A percentile compares a stretch with the other conserved stretches of the same genome.
Conservation (phyloP, 176 grass and related monocot genomes). For the Phoenix dactylifera region DNA sequence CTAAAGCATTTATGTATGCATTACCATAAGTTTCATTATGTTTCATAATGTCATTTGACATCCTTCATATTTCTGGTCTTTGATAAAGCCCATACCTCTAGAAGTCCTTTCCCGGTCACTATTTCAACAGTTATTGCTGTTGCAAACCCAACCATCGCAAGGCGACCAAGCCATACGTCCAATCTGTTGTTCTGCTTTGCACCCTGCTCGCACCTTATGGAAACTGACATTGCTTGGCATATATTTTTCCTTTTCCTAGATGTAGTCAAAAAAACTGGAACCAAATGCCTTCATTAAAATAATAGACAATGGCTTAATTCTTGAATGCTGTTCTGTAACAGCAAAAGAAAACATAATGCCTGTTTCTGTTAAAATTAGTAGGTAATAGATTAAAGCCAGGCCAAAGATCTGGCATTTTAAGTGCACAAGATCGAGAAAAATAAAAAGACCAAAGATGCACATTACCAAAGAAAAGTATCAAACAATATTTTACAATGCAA, state of each 20-base stretch:
- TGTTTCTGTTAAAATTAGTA: too few species aligned
- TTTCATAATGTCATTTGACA: too few species aligned
- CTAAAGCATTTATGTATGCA: too few species aligned
- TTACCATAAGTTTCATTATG: too few species aligned
- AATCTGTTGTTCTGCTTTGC: slow-evolving; percentile 27
- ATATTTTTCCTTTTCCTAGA: slow-evolving; percentile 25
- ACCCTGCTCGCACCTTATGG: slow-evolving; percentile 62
- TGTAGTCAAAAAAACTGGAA: slow-evolving; percentile 21
- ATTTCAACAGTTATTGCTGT: slow-evolving; percentile 69
- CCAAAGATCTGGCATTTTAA: too few species aligned
- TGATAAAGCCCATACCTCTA: slow-evolving; percentile 36
- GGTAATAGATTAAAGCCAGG: too few species aligned
- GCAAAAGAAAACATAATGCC: not conserved
- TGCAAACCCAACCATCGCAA: slow-evolving; percentile 77
- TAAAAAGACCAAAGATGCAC: too few species aligned
- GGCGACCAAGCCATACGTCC: slow-evolving; percentile 64
- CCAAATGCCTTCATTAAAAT: not conserved
- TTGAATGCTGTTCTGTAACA: not conserved
- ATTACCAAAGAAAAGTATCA: too few species aligned
- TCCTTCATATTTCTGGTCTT: too few species aligned
- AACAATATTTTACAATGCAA: too few species aligned
- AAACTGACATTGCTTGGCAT: slow-evolving; percentile 14
- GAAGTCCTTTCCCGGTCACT: slow-evolving; percentile 62
- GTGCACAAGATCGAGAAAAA: too few species aligned
- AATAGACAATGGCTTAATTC: not conserved